A percentile compares a stretch with the other conserved stretches of the same genome.
phyloP scores from a whole-genome alignment of 2,329 filamentous ascomycete species.

The Davidsoniella eucalypti region DNA sequence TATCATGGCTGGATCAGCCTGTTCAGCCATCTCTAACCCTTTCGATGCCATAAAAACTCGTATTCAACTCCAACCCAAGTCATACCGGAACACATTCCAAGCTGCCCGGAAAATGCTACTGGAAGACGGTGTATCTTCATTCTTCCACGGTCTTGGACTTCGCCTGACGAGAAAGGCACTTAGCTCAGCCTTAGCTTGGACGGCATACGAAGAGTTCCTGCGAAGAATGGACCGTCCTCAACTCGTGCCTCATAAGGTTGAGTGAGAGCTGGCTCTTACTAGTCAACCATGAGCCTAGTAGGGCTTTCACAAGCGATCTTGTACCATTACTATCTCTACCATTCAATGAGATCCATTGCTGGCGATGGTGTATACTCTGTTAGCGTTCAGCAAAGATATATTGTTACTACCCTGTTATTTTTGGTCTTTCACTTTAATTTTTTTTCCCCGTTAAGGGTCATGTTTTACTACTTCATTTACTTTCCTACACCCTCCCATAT shows the following conservation, averaged over 20 bases:
- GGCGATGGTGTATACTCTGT: too few relatives aligned
- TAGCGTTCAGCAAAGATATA: too few relatives aligned
- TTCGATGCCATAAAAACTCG: conserved; percentile 95
- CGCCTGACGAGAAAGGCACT: conserved; percentile 83
- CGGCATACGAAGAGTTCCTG: conserved; percentile 86
- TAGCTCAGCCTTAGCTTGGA: conserved; percentile 93
- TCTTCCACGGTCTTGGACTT: conserved; percentile 74
- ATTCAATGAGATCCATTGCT: too few relatives aligned
- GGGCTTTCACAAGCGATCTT: too few relatives aligned
- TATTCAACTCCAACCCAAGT: conserved; percentile 71
- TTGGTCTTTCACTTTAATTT: too few relatives aligned
- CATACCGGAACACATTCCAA: conserved; percentile 69
- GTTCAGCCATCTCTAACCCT: conserved; percentile 82
- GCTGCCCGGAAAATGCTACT: conserved; percentile 61
- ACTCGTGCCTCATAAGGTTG: conserved; percentile 7
- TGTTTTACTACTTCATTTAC: too few relatives aligned
- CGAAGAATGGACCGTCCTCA: conserved; percentile 38
- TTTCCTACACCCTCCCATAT: too few relatives aligned
- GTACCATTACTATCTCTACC: too few relatives aligned
- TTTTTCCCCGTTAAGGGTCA: too few relatives aligned
- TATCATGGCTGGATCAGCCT: conserved; percentile 61
- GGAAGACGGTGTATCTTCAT: conserved; percentile 62
- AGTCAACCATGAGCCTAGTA: too few relatives aligned
- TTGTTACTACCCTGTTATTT: too few relatives aligned
- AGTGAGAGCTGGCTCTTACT: not conserved